These are phyloP conservation scores for Cladosporium sp. DNA, from an alignment of 2,329 filamentous ascomycete species.

Conservation along the genomic window DNA sequence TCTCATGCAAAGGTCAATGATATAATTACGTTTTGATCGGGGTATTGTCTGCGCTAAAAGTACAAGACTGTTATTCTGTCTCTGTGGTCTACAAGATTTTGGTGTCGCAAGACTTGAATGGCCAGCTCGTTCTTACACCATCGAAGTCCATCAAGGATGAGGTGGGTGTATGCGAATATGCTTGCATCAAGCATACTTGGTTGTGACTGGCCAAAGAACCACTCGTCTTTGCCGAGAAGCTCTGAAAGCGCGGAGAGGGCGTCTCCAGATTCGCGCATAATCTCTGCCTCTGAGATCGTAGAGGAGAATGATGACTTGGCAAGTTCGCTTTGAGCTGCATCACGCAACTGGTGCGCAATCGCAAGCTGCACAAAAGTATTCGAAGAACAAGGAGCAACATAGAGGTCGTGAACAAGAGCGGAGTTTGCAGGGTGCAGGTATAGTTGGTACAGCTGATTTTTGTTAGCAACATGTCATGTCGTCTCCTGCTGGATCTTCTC, in stretches of 20 bases:
- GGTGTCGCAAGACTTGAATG: slow-evolving; percentile 52
- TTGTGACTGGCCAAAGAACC: slow-evolving; percentile 54
- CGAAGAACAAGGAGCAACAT: slow-evolving; percentile 59
- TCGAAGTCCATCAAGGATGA: slow-evolving; percentile 64
- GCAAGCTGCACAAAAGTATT: slow-evolving; percentile 59
- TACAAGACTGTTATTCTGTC: slow-evolving; percentile 52
- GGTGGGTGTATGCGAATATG: slow-evolving; percentile 83
- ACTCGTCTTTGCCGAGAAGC: slow-evolving; percentile 53
- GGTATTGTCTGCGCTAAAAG: slow-evolving; percentile 31
- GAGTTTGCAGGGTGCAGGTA: slow-evolving; percentile 71
- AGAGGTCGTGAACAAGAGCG: slow-evolving; percentile 63
- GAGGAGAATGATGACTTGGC: slow-evolving; percentile 48
- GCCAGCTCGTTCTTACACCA: slow-evolving; percentile 62
- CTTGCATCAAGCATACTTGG: slow-evolving; percentile 81
- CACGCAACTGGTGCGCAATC: slow-evolving; percentile 61
- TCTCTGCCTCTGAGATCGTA: slow-evolving; percentile 39
- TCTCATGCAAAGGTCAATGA: not conserved
- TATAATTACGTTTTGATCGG: too few species aligned
- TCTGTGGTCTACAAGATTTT: slow-evolving; percentile 62
- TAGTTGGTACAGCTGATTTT: slow-evolving; percentile 63
- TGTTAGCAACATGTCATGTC: not conserved
- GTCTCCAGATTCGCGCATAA: slow-evolving; percentile 57
- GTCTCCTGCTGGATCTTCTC: not conserved
- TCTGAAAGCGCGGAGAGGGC: slow-evolving; percentile 59
- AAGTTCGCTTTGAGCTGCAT: slow-evolving; percentile 71